phyloP scores from a whole-genome alignment of 1,139 yeast genomes.

The Lodderomyces theae region DNA sequence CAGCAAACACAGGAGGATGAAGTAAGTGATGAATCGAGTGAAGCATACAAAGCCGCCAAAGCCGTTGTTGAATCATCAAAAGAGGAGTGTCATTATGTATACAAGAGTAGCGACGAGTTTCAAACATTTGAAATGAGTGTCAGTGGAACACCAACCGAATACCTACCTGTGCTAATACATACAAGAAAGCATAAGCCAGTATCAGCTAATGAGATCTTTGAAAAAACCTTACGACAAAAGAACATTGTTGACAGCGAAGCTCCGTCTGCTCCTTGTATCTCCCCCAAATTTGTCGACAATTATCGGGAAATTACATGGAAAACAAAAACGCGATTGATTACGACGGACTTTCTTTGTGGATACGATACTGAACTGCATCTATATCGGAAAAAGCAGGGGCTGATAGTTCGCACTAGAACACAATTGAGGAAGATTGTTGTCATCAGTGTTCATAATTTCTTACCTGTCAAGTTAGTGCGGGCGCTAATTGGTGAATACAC shows the following conservation, averaged over 20 bases:
- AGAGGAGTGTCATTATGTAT: conserved; percentile 37
- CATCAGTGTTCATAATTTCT: conserved; percentile 51
- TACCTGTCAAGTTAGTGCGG: conserved; percentile 51
- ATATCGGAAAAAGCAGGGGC: conserved; percentile 21
- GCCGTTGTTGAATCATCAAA: conserved; percentile 33
- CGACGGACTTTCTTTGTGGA: conserved; percentile 29
- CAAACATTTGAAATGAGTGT: conserved; percentile 34
- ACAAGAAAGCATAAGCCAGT: conserved; percentile 35
- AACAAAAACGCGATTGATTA: conserved; percentile 39
- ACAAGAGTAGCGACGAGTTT: conserved; percentile 22
- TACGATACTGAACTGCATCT: conserved; percentile 34
- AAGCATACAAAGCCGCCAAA: conserved; percentile 34
- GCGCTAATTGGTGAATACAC: conserved; percentile 47
- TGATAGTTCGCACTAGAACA: conserved; percentile 15
- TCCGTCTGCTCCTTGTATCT: neutral
- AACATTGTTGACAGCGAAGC: neutral
- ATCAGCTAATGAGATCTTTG: conserved; percentile 38
- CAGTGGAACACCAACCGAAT: conserved; percentile 37
- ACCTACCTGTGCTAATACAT: conserved; percentile 37
- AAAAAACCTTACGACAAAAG: conserved; percentile 13
- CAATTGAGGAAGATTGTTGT: conserved; percentile 36
- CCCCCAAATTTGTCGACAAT: conserved; percentile 16
- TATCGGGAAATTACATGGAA: conserved; percentile 37
- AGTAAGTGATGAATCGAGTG: conserved; percentile 17
- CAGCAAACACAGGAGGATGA: conserved; percentile 16